These are phyloP conservation scores for Pyrenochaeta sp. DNA, from an alignment of 2,329 filamentous ascomycete genomes.

Conservation along the genomic window DNA sequence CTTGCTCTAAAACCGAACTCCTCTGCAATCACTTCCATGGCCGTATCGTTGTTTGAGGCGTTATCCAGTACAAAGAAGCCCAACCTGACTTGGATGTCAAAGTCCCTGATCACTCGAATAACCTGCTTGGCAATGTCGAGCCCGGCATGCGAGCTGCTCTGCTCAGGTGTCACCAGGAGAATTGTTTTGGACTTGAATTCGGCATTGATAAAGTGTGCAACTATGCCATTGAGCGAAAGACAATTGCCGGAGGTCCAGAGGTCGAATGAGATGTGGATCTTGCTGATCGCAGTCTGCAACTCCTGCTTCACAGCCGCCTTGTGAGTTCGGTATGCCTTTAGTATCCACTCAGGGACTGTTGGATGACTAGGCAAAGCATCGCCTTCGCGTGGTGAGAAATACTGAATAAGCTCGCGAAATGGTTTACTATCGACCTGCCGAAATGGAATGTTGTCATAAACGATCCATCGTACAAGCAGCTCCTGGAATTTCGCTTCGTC, in stretches of 20 bases:
- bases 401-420: neutral
- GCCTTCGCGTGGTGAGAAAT: no score
- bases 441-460: conserved; percentile 1
- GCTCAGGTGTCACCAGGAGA: conserved; percentile 6
- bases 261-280: conserved; percentile 18
- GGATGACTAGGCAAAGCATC: neutral
- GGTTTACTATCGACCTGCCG: neutral
- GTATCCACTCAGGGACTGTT: conserved; percentile 1
- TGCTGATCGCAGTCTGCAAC: neutral
- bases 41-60: conserved; percentile 17
- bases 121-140: conserved; percentile 2
- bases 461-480: no score
- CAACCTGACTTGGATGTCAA: conserved; percentile 5
- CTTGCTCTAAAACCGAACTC: neutral
- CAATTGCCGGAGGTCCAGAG: conserved; percentile 21
- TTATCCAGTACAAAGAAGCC: conserved; percentile 23
- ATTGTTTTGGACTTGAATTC: conserved; percentile 6
- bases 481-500: no score
- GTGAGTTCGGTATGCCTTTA: neutral
- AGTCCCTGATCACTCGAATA: conserved; percentile 8
- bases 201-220: conserved; percentile 16
- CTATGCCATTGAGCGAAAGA: conserved; percentile 14
- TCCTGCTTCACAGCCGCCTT: conserved; percentile 1
- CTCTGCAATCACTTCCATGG: neutral
- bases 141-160: conserved; percentile 2